Base-by-base conservation (phyloP, 768 basidiomycete species). In the Baorangia bicolor region DNA sequence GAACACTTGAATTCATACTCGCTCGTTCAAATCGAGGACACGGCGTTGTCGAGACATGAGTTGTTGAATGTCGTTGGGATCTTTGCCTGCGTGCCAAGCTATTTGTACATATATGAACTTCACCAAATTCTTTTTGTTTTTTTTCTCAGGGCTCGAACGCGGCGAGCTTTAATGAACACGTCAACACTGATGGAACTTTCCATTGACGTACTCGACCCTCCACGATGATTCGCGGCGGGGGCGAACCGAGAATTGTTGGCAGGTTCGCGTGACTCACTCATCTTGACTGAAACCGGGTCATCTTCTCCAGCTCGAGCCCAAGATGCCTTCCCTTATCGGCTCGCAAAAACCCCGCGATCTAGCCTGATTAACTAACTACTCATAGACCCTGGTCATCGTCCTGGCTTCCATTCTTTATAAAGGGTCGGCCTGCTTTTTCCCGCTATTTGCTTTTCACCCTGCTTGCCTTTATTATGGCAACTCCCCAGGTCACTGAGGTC, bases 401-500 rank as follows among this genome's bases (percentile, higher is more conserved):
- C 57, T 49, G 51, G 20, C 63, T 66, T 73, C 65, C 63, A 64
- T 71, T 63, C 63, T 75, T 74, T 75, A 72, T 76, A 67, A 69
- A 62, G 69, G 62, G 58, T 58, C 63, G 55, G 59, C 64, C 64
- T 57, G 38, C 48, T 47, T 62, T 58, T 28, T 56, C 54, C 59
- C 58, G 53, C 61, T 33, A 53, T 56, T 63, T 59, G 58, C 61
- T 76, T 71, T 74, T 71, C 65, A 59, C 62, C 67, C 56, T 60
- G 57, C 62, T 68, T 67, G 63, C 69, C 75, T 68, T 72, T 76
- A 78, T 73, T 65, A 71, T 71, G 70, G 71, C 72, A 72, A 81
- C 84, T 80, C 78, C 84, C 76, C 78, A 81, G 65, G 69, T 78
- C 75, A 80, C 73, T 57, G 84, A 84, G 76, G 76, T 77, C 55